Percentiles rank a stretch among this genome's conserved stretches.
Evolutionary conservation across 2,329 filamentous ascomycete species (phyloP).

Genomic region (Fusarium pseudonygamai): DNA sequence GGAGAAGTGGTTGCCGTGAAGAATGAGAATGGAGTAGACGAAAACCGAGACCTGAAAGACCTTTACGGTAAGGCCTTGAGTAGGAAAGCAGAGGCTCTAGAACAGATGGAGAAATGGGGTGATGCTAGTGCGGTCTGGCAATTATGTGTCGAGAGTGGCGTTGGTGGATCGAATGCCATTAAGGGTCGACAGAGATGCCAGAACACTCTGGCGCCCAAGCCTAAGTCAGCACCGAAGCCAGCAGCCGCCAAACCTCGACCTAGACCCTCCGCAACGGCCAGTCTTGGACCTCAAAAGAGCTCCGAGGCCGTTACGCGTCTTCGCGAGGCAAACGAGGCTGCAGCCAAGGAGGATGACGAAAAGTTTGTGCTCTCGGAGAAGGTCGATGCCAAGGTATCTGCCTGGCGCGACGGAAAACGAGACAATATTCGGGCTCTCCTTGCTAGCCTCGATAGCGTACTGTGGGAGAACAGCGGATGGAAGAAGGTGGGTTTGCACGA

Average conservation of each 20-base stretch:
- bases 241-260: slow-evolving; percentile 58
- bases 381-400: slow-evolving; percentile 80
- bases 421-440: slow-evolving; percentile 91
- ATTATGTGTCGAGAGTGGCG: slow-evolving; percentile 81
- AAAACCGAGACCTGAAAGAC: slow-evolving; percentile 86
- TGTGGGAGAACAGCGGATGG: slow-evolving; percentile 95
- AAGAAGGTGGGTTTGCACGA: slow-evolving; percentile 97
- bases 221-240: slow-evolving; percentile 57
- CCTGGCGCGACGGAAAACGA: slow-evolving; percentile 90
- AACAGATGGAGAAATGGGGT: slow-evolving; percentile 93
- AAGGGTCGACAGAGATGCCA: slow-evolving; percentile 91
- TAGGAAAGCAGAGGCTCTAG: slow-evolving; percentile 93
- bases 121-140: slow-evolving; percentile 87
- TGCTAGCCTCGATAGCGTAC: slow-evolving; percentile 84
- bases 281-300: slow-evolving; percentile 58
- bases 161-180: slow-evolving; percentile 85
- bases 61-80: slow-evolving; percentile 93
- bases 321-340: slow-evolving; percentile 84
- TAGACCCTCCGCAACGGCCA: slow-evolving; percentile 52
- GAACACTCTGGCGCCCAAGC: slow-evolving; percentile 79
- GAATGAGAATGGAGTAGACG: slow-evolving; percentile 63
- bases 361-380: slow-evolving; percentile 88
- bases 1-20: slow-evolving; percentile 80
- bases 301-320: slow-evolving; percentile 84
- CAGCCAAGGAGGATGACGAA: slow-evolving; percentile 89